Evolutionary conservation across 352 stramenopile species (phyloP), one percentile per base, ranked within the genome.

Genomic region (Phytophthora capsici): DNA sequence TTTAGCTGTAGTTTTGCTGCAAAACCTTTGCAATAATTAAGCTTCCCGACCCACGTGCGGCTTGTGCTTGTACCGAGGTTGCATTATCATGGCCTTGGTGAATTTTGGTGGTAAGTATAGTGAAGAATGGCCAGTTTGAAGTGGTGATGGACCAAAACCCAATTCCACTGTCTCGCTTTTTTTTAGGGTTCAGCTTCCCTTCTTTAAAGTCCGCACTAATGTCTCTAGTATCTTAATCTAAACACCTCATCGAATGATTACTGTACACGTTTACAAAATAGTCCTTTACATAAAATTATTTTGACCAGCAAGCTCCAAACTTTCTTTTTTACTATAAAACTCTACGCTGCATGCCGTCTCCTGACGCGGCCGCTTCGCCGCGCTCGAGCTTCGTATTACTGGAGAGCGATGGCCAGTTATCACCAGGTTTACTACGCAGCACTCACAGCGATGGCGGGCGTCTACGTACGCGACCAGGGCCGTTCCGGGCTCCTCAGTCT

Each of bases 311-410:
- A 32, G n/a, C 28, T 12, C 25, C 26, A 55, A 46, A 63, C 32
- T 66, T 23, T 53, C 52, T 40, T 28, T 36, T 59, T 30, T 55
- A 53, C 22, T 10, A 44, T 19, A 54, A 7, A 53, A 7, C n/a
- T 38, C 20, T 26, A 46, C 38, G 26, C 23, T 14, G 4, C 30
- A 70, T 71, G 60, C 20, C 37, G 44, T 63, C 66, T 59, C 66
- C 47, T 17, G 26, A 36, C 38, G 67, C 59, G 20, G 32, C 64
- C 25, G 32, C 65, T 19, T 87, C 78, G 53, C 80, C 78, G n/a
- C 65, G 61, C 57, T 71, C 83, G 54, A 90, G 83, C 62, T 91
- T 91, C 66, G 75, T 76, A 48, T 68, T 91, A 17, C 63, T 91
- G 9, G 82, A 91, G 47, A 80, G 74, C 41, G 69, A 73, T 40